Evolutionary conservation across 2,329 filamentous ascomycete species (phyloP).

Genomic region (Sclerotinia minor): DNA sequence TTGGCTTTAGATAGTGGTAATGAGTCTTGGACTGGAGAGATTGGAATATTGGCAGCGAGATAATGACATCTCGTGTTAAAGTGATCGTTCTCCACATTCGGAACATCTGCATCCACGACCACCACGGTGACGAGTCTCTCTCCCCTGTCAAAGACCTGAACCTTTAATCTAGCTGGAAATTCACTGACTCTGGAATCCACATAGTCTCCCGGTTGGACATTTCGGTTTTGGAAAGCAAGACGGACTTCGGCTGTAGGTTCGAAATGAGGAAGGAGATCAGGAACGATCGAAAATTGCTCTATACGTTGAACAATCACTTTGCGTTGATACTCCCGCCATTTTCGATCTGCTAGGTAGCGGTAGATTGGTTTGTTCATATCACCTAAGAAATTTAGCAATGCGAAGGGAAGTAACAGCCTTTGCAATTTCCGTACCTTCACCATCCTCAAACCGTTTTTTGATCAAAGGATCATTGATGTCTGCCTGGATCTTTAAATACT

Average conservation of each 20-base stretch:
- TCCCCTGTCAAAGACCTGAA: slow-evolving; percentile 83
- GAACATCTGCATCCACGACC: slow-evolving; percentile 88
- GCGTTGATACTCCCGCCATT: slow-evolving; percentile 84
- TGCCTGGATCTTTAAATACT: slow-evolving; percentile 80
- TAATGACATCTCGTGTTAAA: slow-evolving; percentile 86
- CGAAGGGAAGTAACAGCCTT: not conserved
- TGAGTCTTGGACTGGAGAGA: slow-evolving; percentile 60
- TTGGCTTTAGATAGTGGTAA: slow-evolving; percentile 66
- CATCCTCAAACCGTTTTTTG: slow-evolving; percentile 93
- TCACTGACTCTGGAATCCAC: slow-evolving; percentile 75
- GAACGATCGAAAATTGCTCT: slow-evolving; percentile 80
- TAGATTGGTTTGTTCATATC: slow-evolving; percentile 98
- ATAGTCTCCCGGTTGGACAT: slow-evolving; percentile 73
- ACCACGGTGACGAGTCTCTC: slow-evolving; percentile 80
- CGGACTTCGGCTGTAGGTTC: slow-evolving; percentile 78
- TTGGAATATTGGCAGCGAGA: slow-evolving; percentile 72
- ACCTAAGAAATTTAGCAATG: slow-evolving; percentile 52
- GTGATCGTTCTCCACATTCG: slow-evolving; percentile 69
- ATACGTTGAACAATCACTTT: slow-evolving; percentile 82
- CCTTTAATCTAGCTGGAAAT: slow-evolving; percentile 69
- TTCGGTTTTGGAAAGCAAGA: slow-evolving; percentile 72
- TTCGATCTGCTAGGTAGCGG: slow-evolving; percentile 79
- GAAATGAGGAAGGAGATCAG: slow-evolving; percentile 81
- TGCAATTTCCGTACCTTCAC: slow-evolving; percentile 62
- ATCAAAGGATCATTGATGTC: slow-evolving; percentile 95